Evolutionary conservation across 805 yeast genomes (phyloP), one percentile per base, ranked within the genome.

Genomic region (Dipodascopsis tothii): DNA sequence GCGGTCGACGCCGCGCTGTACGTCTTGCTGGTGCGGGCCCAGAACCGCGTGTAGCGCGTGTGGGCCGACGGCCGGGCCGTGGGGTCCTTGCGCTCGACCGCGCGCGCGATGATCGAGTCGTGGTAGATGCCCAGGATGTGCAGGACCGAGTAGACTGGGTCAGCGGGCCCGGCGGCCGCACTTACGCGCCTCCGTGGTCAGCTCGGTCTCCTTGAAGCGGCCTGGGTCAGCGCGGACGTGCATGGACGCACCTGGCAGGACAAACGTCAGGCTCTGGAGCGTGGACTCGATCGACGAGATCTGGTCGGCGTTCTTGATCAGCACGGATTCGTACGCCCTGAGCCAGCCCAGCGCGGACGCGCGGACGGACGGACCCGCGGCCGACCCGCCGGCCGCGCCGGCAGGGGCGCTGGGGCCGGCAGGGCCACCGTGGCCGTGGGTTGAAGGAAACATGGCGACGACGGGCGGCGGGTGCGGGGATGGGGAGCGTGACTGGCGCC

Each of bases 211-310:
- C 33, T 66, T 59, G 47, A 60, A 60, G 41, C 65, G 64, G 4
- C 70, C 59, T 47, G 28, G 7, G 9, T 5, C 17, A 9, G 5
- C 22, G 19, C 22, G 27, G 27, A 2, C 17, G 19, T n/a, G 3
- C 16, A 16, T 23, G 21, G 7, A 37, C 45, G 27, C 22, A 47
- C 51, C 68, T 1, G 72, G 71, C 9, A 64, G 48, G 28, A 68
- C 48, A 42, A 61, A 60, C 7, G 62, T 57, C 25, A 68, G 49
- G 27, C 65, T 56, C 28, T 61, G 55, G 14, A 66, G 45, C 5
- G 61, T 58, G 16, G 62, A 56, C 46, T 68, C 72, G 5, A 63
- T 53, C 21, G 62, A 61, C n/a, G 67, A 58, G 21, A 67, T 59
- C 42, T 60, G 66, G 21, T 57, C 46, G 5, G 66, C 63, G 50